Evolutionary conservation across 108 stramenopile genomes (phyloP).

Genomic region (Skeletonema costatum): DNA sequence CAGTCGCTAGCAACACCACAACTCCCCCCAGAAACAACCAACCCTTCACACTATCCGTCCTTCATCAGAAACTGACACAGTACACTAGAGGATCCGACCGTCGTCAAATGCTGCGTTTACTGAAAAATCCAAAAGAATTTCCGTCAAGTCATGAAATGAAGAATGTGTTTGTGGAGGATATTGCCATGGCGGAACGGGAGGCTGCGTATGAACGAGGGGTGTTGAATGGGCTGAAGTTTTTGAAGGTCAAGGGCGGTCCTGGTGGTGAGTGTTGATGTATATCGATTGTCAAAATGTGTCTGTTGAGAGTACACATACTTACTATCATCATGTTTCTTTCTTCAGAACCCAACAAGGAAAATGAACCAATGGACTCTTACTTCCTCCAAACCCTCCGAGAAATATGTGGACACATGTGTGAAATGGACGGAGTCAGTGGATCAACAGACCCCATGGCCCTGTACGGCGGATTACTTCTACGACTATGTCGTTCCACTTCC

Average conservation of each 20-base stretch:
- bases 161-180: conserved; percentile 41
- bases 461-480: conserved; percentile 47
- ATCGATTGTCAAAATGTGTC: background rate
- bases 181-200: conserved; percentile 62
- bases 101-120: conserved; percentile 25
- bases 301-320: background rate
- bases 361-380: conserved; percentile 38
- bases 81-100: conserved; percentile 37
- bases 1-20: background rate
- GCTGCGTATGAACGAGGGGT: conserved; percentile 41
- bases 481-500: conserved; percentile 25
- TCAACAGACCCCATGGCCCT: conserved; percentile 35
- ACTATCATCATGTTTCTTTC: background rate
- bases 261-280: background rate
- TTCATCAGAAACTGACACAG: conserved; percentile 22
- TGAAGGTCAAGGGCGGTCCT: conserved; percentile 14
- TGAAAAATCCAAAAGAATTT: conserved; percentile 13
- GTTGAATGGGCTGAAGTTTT: conserved; percentile 65
- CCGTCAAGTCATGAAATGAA: conserved; percentile 26
- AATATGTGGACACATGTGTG: conserved; percentile 53
- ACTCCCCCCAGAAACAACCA: background rate
- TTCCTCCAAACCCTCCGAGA: conserved; percentile 52
- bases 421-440: conserved; percentile 44
- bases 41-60: background rate
- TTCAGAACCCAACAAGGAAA: conserved; percentile 4